Conservation (phyloP, 768 basidiomycete genomes). For the Lyophyllum atratum region DNA sequence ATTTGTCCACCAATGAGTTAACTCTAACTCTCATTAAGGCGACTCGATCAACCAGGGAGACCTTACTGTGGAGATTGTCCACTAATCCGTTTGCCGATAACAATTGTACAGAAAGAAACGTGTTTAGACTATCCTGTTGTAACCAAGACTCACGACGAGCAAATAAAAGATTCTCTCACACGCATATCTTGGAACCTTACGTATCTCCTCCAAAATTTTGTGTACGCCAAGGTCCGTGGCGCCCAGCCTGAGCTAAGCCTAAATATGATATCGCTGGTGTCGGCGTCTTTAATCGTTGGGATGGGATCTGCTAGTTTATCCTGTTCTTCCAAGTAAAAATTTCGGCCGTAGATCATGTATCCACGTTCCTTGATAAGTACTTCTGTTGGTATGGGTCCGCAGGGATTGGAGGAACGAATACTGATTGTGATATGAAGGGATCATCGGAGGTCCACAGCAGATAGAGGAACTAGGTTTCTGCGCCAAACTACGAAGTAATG, state of each 20-base stretch:
- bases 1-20: neutral
- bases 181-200: neutral
- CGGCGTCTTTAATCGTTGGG: neutral
- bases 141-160: conserved; percentile 3
- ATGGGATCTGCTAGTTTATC: neutral
- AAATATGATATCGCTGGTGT: neutral
- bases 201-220: neutral
- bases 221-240: too few relatives aligned
- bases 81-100: conserved; percentile 21
- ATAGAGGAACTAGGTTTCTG: neutral
- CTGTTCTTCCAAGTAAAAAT: neutral
- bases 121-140: conserved; percentile 3
- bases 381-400: too few relatives aligned
- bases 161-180: conserved; percentile 1
- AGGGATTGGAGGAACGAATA: too few relatives aligned
- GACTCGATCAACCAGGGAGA: conserved; percentile 97
- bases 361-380: neutral
- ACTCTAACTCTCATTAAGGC: conserved; percentile 46
- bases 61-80: conserved; percentile 82
- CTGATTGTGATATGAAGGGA: too few relatives aligned
- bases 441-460: neutral
- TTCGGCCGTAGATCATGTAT: neutral
- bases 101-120: conserved; percentile 4
- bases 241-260: too few relatives aligned
- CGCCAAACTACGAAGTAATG: neutral